Evolutionary conservation across 225 moss, liverwort and hornwort species (phyloP), one percentile per base, ranked within the genome.

Genomic region (Straminergon stramineum): DNA sequence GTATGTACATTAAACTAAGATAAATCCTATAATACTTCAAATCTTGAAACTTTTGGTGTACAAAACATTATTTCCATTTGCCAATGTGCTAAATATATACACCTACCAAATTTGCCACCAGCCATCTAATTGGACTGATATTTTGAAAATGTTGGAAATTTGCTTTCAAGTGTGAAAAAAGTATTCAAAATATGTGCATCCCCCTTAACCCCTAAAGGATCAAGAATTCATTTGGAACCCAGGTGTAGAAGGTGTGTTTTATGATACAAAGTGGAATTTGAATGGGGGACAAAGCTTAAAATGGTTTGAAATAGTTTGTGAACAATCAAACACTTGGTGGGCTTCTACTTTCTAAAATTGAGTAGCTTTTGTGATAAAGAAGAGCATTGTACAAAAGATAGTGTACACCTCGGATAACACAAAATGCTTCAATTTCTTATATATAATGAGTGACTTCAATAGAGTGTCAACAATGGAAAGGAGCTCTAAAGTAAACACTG

Each of bases 391-490:
- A 21, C n/a, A 68, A 68, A 68, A 37, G 21, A 68, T 37, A 20
- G 10, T 6, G 10, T 67, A 34, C 5, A 67, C 10, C 11, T 67
- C 3, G 12, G 6, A 68, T 12, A 68, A 68, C 4, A 3, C 1
- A 0, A 37, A 37, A 21, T 37, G 68, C 12, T 68, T 37, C 37
- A 10, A 12, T 37, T 68, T 68, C 4, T 68, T 7, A 12, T 12
- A 12, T 21, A 11, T 6, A 68, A 21, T 48, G 48, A 48, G 48
- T 7, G 21, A 68, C 12, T 37, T 68, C 12, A 68, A 4, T 37
- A 37, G 21, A 68, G 6, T 2, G 1, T 68, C 3, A 1, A 11
- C 4, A 68, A 37, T 68, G 1, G 6, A 68, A 0, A 4, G 3
- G 6, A 37, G 37, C 21, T 68, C 37, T 68, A 12, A 11, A 37